Evolutionary conservation across 176 grass and related monocot species (phyloP).

Genomic region (Cenchrus fungigraminus): DNA sequence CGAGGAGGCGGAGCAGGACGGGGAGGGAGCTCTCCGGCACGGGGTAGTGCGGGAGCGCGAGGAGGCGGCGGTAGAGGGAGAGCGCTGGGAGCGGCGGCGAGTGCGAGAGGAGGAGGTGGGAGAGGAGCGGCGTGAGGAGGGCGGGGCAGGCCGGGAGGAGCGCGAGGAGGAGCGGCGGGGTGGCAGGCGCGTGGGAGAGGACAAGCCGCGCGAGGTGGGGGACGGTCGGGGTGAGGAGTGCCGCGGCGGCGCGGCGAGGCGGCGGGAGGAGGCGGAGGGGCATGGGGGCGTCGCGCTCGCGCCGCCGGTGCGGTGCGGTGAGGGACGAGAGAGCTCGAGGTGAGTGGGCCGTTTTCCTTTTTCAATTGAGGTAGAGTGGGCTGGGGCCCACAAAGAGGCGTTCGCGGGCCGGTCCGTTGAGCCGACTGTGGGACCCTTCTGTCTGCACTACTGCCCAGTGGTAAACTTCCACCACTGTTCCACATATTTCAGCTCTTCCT

Average conservation of each 20-base stretch:
- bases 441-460: too few species aligned
- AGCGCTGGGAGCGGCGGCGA: slow-evolving; percentile 60
- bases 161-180: slow-evolving; percentile 37
- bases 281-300: slow-evolving; percentile 17
- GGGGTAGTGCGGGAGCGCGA: slow-evolving; percentile 36
- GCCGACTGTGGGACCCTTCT: not conserved
- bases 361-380: not conserved
- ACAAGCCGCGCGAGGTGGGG: slow-evolving; percentile 51
- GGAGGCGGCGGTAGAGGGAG: slow-evolving; percentile 53
- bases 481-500: too few species aligned
- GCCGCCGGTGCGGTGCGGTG: not conserved
- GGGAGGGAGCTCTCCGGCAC: slow-evolving; percentile 40
- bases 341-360: not conserved
- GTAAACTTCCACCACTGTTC: too few species aligned
- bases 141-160: slow-evolving; percentile 46
- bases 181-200: slow-evolving; percentile 39
- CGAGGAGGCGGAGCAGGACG: slow-evolving; percentile 40
- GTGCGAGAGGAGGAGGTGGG: slow-evolving; percentile 59
- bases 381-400: not conserved
- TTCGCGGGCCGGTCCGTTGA: not conserved
- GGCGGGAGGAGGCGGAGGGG: slow-evolving; percentile 35
- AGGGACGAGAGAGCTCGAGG: not conserved
- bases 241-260: slow-evolving; percentile 29
- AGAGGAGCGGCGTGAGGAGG: slow-evolving; percentile 52
- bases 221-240: slow-evolving; percentile 32